Evolutionary conservation across 83 land plant species (phyloP), one percentile per base, ranked within the genome.

Genomic region (Picea mariana): DNA sequence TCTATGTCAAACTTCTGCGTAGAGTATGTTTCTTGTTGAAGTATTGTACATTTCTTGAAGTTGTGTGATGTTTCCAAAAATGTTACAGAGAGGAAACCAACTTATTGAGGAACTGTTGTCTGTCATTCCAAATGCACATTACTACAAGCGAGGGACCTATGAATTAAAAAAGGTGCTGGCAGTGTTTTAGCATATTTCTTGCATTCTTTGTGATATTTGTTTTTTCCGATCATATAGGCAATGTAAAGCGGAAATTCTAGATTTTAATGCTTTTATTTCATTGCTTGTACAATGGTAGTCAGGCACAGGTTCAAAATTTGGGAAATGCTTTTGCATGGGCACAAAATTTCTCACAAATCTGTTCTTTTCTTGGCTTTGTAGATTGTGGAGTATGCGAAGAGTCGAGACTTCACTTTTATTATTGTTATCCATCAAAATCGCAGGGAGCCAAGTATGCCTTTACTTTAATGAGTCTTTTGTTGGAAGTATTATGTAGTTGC

Each of bases 101-200:
- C 92, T 97, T 61, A 93, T 97, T 79, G 79, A 84, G 20, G 99
- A 97, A 67, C 83, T 97, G 20, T 80, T 95, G 40, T 80, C 87
- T 12, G 92, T 95, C 34, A 89, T 95, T 80, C 98, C 99, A 59
- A 97, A 93, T 90, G 92, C 97, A 17, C 92, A 91, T 82, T 97
- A 92, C 20, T 91, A 88, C 84, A 95, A 97, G 81, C 90, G 99
- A 78, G 96, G 98, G 75, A 90, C 96, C 24, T 93, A 92, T 86
- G 94, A 92, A 47, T 81, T 97, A 59, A 95, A 97, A 81, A 93
- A 96, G 95, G 97, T 94, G 23, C 71, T 34, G 15, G 13, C 38
- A 49, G 9, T 75, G 38, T 49, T 21, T 47, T 55, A 55, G 58
- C 20, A 34, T 44, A 40, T 80, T 65, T 47, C 5, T 38, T 55